phyloP scores from a whole-genome alignment of 352 stramenopile genomes.

The Peronospora farinosa region DNA sequence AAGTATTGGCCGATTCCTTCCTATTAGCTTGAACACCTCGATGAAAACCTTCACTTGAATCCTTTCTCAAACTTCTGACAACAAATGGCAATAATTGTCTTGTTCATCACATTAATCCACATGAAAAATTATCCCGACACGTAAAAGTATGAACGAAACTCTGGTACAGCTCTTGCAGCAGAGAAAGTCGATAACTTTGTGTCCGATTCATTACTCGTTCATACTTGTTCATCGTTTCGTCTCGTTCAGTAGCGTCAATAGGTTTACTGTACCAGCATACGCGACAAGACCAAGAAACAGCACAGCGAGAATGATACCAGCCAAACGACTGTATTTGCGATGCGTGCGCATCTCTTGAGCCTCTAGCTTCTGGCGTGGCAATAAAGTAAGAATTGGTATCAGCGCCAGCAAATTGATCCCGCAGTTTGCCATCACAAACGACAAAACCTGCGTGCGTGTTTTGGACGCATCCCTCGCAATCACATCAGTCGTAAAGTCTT shows the following conservation, averaged over 20 bases:
- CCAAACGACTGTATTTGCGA: conserved; percentile 36
- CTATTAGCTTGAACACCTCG: no score
- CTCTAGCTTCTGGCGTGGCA: conserved; percentile 55
- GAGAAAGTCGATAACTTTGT: no score
- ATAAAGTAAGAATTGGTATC: conserved; percentile 59
- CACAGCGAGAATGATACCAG: conserved; percentile 31
- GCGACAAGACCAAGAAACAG: conserved; percentile 41
- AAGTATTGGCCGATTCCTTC: no score
- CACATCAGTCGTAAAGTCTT: conserved; percentile 31
- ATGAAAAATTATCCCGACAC: no score
- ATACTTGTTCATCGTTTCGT: conserved; percentile 14
- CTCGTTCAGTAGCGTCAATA: conserved; percentile 33
- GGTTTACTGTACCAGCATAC: conserved; percentile 41
- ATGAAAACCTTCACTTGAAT: no score
- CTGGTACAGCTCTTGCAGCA: no score
- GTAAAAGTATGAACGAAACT: no score
- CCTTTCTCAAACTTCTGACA: no score
- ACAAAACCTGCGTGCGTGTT: conserved; percentile 34
- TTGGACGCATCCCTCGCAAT: conserved; percentile 27
- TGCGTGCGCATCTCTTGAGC: conserved; percentile 52
- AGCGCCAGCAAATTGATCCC: conserved; percentile 50
- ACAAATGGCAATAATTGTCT: no score
- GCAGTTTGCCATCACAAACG: conserved; percentile 41
- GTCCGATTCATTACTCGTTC: no score
- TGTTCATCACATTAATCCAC: no score